Base-by-base conservation (phyloP, 2,329 filamentous ascomycete species). In the Neofusicoccum umdonicola region DNA sequence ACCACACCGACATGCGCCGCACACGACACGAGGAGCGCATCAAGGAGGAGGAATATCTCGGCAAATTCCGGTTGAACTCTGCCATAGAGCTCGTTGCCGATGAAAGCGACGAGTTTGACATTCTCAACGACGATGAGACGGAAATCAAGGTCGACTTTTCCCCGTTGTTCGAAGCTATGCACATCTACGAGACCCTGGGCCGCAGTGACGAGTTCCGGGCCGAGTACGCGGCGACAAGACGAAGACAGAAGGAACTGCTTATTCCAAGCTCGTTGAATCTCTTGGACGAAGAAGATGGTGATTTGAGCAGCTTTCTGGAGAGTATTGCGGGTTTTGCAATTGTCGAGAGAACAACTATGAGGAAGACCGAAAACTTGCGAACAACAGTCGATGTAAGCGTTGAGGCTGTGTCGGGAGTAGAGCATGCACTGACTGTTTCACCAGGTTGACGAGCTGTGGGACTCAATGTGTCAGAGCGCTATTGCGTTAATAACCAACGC, bases 291-390 rank as follows among this genome's bases (percentile, higher is more conserved):
- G 92, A 96, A 69, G 91, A 92, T 62, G 87, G 89, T 3, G 91
- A 91, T 57, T 80, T 99, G n/a, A 96, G 93, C 75, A 96, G 90
- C 74, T 80, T 99, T 15, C 80, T 99, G 3, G 95, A 99, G 77
- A 92, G 93, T 63, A 96, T 99, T 76, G 90, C 94, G 27, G 95
- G 95, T 0, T 99, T 99, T 77, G 92, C 94, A 6, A 97, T 99
- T 66, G 92, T 99, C 45, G 95, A 99, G 76, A 93, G 92, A 71
- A 92, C 92, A 9, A 99, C 95, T 0, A 93, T 97, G 88, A 89
- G 89, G 68, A 90, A 90, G 69, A 89, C 90, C 0, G 91, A 92
- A 1, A 91, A 95, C 72, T 81, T 99, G 57, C 88, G 95, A 67
- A 90, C 92, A 34, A 81, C 87, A 11, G 87, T 91, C 69, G 95